These are phyloP conservation scores for Spathaspora hagerdaliae DNA, from an alignment of 805 yeast species.

Conservation along the genomic window DNA sequence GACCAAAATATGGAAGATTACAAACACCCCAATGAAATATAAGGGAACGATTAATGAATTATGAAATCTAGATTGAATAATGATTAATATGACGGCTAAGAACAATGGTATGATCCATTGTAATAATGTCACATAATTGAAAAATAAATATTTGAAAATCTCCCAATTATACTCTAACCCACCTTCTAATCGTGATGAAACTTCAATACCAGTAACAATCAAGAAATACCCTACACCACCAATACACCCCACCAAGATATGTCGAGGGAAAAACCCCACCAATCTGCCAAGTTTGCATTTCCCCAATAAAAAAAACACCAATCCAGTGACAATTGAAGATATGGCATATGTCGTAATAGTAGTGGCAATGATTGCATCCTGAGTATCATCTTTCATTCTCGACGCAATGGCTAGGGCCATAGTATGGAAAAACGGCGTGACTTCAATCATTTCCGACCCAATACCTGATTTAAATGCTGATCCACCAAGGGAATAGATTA, in stretches of 20 bases:
- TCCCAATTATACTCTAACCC: slow-evolving; percentile 60
- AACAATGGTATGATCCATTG: slow-evolving; percentile 68
- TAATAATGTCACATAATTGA: slow-evolving; percentile 25
- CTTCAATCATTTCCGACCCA: slow-evolving; percentile 98
- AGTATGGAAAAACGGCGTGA: slow-evolving; percentile 96
- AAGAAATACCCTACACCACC: slow-evolving; percentile 98
- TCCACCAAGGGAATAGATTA: slow-evolving; percentile 85
- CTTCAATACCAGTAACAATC: slow-evolving; percentile 86
- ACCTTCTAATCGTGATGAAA: slow-evolving; percentile 76
- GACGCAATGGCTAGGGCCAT: slow-evolving; percentile 76
- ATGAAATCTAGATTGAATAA: slow-evolving; percentile 49
- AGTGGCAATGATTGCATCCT: slow-evolving; percentile 67
- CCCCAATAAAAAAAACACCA: slow-evolving; percentile 74
- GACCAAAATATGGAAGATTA: slow-evolving; percentile 65
- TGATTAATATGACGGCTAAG: slow-evolving; percentile 57
- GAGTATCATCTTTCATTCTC: slow-evolving; percentile 42
- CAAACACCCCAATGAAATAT: slow-evolving; percentile 70
- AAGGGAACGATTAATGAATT: slow-evolving; percentile 77
- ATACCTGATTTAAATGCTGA: slow-evolving; percentile 87
- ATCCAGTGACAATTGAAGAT: slow-evolving; percentile 82
- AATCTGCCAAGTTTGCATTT: slow-evolving; percentile 75
- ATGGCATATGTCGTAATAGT: slow-evolving; percentile 82
- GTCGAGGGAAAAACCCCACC: slow-evolving; percentile 95
- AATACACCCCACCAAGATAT: slow-evolving; percentile 92
- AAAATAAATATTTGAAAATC: slow-evolving; percentile 51